phyloP scores from a whole-genome alignment of 2,329 filamentous ascomycete genomes.

The Ophidiomyces ophidiicola region DNA sequence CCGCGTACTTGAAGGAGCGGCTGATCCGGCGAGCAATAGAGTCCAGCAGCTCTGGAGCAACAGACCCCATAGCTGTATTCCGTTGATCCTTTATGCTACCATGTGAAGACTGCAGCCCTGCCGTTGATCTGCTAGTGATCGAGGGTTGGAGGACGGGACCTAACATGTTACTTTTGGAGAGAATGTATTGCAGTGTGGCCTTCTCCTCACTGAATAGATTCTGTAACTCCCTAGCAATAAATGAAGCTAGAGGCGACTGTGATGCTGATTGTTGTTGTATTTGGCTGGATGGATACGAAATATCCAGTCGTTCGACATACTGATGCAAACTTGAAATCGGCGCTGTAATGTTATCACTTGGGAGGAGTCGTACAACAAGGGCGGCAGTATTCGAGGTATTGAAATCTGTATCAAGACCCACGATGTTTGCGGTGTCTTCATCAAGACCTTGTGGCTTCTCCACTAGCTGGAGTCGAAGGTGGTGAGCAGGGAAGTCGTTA shows the following conservation, averaged over 20 bases:
- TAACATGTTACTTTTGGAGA: slow-evolving; percentile 42
- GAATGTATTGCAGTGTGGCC: slow-evolving; percentile 64
- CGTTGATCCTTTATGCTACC: slow-evolving; percentile 22
- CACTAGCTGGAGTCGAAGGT: slow-evolving; percentile 58
- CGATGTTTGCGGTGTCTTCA: slow-evolving; percentile 7
- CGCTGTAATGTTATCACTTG: slow-evolving; percentile 36
- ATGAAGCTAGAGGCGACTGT: slow-evolving; percentile 61
- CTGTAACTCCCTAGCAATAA: slow-evolving; percentile 65
- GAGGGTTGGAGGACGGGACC: slow-evolving; percentile 29
- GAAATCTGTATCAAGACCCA: slow-evolving; percentile 8
- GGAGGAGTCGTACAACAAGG: slow-evolving; percentile 58
- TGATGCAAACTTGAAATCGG: slow-evolving; percentile 53
- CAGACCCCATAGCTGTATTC: slow-evolving; percentile 26
- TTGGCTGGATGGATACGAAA: slow-evolving; percentile 61
- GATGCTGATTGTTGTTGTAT: slow-evolving; percentile 55
- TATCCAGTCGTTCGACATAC: slow-evolving; percentile 58
- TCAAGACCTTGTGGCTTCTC: slow-evolving; percentile 23
- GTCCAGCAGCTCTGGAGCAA: slow-evolving; percentile 40
- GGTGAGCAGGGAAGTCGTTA: slow-evolving; percentile 75
- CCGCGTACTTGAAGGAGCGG: slow-evolving; percentile 76
- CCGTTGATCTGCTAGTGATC: slow-evolving; percentile 32
- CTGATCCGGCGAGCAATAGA: slow-evolving; percentile 59
- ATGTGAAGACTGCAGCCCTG: slow-evolving; percentile 21
- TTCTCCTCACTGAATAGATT: slow-evolving; percentile 78
- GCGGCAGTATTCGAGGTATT: slow-evolving; percentile 34